Percentiles rank a stretch among this genome's conserved stretches.
These are phyloP conservation scores for Ganoderma meredithae DNA, from an alignment of 1,284 basidiomycete genomes.

Conservation along the genomic window DNA sequence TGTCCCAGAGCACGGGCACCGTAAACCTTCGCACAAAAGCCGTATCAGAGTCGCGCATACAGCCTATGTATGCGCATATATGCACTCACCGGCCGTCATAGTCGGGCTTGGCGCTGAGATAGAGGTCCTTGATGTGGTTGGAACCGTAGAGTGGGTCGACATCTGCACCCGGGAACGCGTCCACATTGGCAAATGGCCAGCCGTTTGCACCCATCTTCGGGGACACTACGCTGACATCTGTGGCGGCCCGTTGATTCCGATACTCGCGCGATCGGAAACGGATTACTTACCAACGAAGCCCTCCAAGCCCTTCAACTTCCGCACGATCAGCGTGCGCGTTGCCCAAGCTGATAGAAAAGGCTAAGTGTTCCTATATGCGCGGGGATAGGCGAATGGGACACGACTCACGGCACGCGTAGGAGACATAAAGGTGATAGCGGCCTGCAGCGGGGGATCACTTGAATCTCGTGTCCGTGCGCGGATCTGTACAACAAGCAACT, in stretches of 20 bases:
- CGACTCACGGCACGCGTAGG: constrained; percentile 79
- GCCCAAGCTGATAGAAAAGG: constrained; percentile 78
- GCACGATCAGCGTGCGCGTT: constrained; percentile 87
- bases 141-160: constrained; percentile 77
- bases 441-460: constrained; percentile 48
- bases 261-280: neutral
- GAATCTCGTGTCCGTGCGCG: neutral
- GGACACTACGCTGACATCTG: constrained; percentile 91
- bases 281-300: constrained; percentile 73
- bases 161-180: constrained; percentile 77
- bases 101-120: constrained; percentile 77
- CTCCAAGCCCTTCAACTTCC: constrained; percentile 93
- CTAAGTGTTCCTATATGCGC: neutral
- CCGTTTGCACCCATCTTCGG: constrained; percentile 86
- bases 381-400: neutral
- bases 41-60: constrained; percentile 75
- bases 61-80: constrained; percentile 57
- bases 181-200: constrained; percentile 86
- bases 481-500: constrained; percentile 34
- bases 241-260: neutral
- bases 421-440: constrained; percentile 91
- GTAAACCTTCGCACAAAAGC: constrained; percentile 60
- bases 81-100: constrained; percentile 73
- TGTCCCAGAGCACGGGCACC: constrained; percentile 97
- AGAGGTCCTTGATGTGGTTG: constrained; percentile 86